Conservation (phyloP, 2,329 filamentous ascomycete species). For the Diaporthe ilicicola region DNA sequence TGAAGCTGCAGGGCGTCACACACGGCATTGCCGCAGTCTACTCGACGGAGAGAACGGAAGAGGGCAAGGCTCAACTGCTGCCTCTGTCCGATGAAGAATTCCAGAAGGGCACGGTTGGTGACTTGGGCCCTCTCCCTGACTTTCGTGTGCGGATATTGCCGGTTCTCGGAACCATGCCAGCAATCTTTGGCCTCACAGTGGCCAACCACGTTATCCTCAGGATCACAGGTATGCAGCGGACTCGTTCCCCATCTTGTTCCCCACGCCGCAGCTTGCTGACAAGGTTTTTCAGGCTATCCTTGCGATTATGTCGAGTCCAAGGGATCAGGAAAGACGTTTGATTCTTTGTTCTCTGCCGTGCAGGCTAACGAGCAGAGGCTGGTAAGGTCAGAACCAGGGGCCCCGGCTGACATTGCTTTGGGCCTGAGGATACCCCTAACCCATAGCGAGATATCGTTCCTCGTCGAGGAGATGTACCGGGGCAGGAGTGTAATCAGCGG, state of each 20-base stretch:
- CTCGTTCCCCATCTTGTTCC: not conserved
- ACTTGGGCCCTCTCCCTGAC: conserved; percentile 88
- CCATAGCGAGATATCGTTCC: conserved; percentile 82
- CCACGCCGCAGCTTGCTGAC: not conserved
- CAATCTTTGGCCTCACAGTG: conserved; percentile 89
- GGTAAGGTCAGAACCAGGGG: conserved; percentile 60
- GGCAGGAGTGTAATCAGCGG: conserved; percentile 86
- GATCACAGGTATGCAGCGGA: conserved; percentile 59
- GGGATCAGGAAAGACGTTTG: conserved; percentile 89
- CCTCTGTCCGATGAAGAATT: conserved; percentile 91
- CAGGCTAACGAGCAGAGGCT: conserved; percentile 84
- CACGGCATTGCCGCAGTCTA: conserved; percentile 91
- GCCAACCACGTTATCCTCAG: conserved; percentile 93
- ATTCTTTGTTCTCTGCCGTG: conserved; percentile 78
- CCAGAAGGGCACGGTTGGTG: conserved; percentile 82
- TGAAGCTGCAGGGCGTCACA: conserved; percentile 81
- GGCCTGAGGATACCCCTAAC: conserved; percentile 84
- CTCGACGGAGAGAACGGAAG: conserved; percentile 88
- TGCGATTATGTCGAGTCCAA: conserved; percentile 84
- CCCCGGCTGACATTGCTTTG: conserved; percentile 58
- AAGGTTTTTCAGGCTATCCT: conserved; percentile 70
- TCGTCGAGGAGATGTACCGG: conserved; percentile 88
- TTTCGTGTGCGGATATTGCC: conserved; percentile 96
- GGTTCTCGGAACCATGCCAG: conserved; percentile 96
- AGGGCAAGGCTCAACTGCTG: conserved; percentile 89